phyloP scores from a whole-genome alignment of 495 filamentous ascomycete species.

The Tuber borchii region DNA sequence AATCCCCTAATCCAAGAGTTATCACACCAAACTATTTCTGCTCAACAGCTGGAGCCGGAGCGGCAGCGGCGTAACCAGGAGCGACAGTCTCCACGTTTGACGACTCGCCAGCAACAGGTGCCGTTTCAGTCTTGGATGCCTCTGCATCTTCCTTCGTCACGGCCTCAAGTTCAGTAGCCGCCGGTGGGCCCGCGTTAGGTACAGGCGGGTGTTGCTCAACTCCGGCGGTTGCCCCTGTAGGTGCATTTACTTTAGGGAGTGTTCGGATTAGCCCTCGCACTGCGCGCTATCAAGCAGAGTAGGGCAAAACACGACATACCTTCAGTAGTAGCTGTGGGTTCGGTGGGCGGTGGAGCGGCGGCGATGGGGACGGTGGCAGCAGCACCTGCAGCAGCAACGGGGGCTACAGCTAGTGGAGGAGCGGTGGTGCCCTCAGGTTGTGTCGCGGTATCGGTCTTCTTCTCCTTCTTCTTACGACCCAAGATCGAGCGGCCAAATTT shows the following conservation, averaged over 20 bases:
- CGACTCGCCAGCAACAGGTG: not conserved
- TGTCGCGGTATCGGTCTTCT: constrained; percentile 18
- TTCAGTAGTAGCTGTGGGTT: constrained; percentile 11
- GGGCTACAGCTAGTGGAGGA: constrained; percentile 1
- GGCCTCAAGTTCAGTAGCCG: constrained; percentile 9
- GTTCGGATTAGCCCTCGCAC: constrained; percentile 13
- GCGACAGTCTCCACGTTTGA: constrained; percentile 4
- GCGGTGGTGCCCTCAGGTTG: constrained; percentile 7
- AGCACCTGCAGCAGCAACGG: not conserved
- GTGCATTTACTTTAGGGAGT: constrained; percentile 16
- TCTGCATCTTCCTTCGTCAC: constrained; percentile 6
- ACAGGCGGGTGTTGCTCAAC: constrained; percentile 7
- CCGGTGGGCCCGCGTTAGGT: constrained; percentile 1
- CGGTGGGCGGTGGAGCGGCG: constrained; percentile 7
- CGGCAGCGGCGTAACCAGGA: constrained; percentile 8
- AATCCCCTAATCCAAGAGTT: not conserved
- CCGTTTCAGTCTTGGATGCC: not conserved
- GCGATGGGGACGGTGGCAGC: not conserved
- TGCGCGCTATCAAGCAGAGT: constrained; percentile 15
- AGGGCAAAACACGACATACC: constrained; percentile 7
- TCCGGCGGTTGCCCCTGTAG: not conserved
- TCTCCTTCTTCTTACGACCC: constrained; percentile 30
- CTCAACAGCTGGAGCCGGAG: constrained; percentile 3
- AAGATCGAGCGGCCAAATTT: constrained; percentile 39
- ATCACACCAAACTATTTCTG: constrained; percentile 12